Evolutionary conservation across 1,284 basidiomycete genomes (phyloP), one percentile per base, ranked within the genome.

Genomic region (Austroboletus olivaceoglutinosus): DNA sequence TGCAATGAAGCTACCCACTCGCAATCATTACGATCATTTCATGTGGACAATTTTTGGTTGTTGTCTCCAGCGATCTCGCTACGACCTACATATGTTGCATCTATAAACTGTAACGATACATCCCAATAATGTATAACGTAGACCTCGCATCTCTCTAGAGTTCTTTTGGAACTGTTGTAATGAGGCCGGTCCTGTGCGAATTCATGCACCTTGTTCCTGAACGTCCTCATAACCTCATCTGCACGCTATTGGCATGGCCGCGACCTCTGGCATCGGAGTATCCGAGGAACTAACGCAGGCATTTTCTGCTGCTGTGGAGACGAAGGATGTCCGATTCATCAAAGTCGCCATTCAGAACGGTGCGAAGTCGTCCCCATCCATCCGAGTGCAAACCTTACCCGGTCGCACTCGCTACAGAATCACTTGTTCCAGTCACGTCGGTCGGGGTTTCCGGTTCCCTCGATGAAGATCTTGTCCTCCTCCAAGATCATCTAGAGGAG

Each of bases 301-400:
- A 12, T 90, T 89, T 63, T 76, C 84, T 15, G 62, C 76, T 38
- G 83, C 85, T 7, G 67, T 83, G 18, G 73, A 76, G 42, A 69
- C 76, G 2, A 72, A 68, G 51, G 62, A 70, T 43, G 71, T 76
- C 48, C 78, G 89, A 37, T 91, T 91, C 68, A 72, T 91, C 71
- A 89, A 88, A 68, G 75, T 91, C 53, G 75, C 76, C 39, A 89
- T 91, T 63, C 70, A 73, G 57, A 81, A 91, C 65, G 89, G 89
- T 90, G 69, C 68, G 65, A 53, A 41, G 49, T 45, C 43, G 36
- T 55, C 21, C 23, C 54, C 21, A 43, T 38, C 30, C 49, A 50
- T 56, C 55, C 58, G 43, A 54, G 57, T 59, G 48, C 56, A 42
- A 54, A 50, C 52, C 68, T 69, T 44, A 63, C 63, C 36, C 41